These are phyloP conservation scores for Fusarium sp. DNA, from an alignment of 2,329 filamentous ascomycete species.

Conservation along the genomic window DNA sequence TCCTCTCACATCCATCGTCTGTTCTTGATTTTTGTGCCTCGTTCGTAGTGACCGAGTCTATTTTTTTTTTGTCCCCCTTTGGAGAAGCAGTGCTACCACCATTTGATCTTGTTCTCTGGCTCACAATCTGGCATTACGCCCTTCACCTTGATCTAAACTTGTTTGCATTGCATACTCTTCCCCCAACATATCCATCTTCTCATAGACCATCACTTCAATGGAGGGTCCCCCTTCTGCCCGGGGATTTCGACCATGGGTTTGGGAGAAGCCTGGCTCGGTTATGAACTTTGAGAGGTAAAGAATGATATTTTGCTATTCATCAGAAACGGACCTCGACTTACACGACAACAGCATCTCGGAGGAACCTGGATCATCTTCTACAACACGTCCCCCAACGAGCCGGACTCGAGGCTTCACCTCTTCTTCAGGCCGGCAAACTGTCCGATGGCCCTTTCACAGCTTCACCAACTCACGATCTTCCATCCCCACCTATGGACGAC, in stretches of 20 bases:
- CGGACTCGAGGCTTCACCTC: constrained; percentile 44
- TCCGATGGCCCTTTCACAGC: constrained; percentile 46
- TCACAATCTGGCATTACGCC: constrained; percentile 7
- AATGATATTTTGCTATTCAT: constrained; percentile 2
- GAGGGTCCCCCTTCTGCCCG: constrained; percentile 42
- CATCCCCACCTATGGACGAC: constrained; percentile 35
- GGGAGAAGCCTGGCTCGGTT: constrained; percentile 40
- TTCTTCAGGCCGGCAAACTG: constrained; percentile 43
- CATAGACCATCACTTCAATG: constrained; percentile 31
- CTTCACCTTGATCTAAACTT: constrained; percentile 21
- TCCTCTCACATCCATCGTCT: neutral
- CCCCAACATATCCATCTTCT: constrained; percentile 9
- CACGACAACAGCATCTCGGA: constrained; percentile 37
- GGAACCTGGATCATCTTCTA: constrained; percentile 36
- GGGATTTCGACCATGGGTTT: constrained; percentile 36
- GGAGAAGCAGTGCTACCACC: constrained; percentile 36
- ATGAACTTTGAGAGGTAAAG: constrained; percentile 44
- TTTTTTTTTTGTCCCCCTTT: constrained; percentile 23
- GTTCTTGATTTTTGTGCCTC: constrained; percentile 18
- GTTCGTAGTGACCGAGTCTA: constrained; percentile 30
- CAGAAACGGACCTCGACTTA: constrained; percentile 18
- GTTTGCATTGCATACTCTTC: constrained; percentile 9
- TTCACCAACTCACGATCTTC: constrained; percentile 44
- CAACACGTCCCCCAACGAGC: constrained; percentile 31
- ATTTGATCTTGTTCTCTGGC: constrained; percentile 19